These are phyloP conservation scores for Fusarium circinatum DNA, from an alignment of 2,329 filamentous ascomycete species.

Conservation along the genomic window DNA sequence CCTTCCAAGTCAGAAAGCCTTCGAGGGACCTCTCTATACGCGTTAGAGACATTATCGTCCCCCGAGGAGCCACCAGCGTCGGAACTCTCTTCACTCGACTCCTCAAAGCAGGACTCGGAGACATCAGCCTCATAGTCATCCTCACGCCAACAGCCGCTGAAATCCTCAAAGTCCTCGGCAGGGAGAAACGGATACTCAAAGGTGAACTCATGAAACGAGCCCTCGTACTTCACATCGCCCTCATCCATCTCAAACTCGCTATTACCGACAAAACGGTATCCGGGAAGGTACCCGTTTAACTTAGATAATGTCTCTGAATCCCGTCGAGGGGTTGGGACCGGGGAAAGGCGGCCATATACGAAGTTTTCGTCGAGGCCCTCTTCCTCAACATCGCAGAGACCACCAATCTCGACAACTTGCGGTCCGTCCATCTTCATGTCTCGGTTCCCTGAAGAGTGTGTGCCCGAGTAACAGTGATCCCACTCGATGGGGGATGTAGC, in stretches of 20 bases:
- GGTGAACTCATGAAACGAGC: neutral
- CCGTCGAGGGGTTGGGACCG: neutral
- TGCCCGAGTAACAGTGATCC: neutral
- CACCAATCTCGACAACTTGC: fast-evolving
- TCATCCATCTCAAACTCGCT: neutral
- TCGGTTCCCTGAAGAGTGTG: neutral
- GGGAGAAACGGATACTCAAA: neutral
- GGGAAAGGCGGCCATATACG: neutral
- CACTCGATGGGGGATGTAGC: neutral
- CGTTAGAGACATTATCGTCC: neutral
- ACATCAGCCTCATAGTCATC: neutral
- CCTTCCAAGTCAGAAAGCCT: neutral
- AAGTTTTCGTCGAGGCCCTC: neutral
- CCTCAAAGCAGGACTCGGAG: neutral
- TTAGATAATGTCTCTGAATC: neutral
- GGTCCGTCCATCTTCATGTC: neutral
- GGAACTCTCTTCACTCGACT: neutral
- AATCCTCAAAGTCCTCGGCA: neutral
- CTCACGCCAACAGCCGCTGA: neutral
- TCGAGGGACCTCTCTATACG: neutral
- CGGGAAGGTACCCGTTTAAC: neutral
- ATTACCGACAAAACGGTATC: neutral
- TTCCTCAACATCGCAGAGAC: neutral
- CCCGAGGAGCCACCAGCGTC: neutral
- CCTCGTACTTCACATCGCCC: neutral